Evolutionary conservation across 2,329 filamentous ascomycete genomes (phyloP), one percentile per base, ranked within the genome.

Genomic region (Fusarium humuli): DNA sequence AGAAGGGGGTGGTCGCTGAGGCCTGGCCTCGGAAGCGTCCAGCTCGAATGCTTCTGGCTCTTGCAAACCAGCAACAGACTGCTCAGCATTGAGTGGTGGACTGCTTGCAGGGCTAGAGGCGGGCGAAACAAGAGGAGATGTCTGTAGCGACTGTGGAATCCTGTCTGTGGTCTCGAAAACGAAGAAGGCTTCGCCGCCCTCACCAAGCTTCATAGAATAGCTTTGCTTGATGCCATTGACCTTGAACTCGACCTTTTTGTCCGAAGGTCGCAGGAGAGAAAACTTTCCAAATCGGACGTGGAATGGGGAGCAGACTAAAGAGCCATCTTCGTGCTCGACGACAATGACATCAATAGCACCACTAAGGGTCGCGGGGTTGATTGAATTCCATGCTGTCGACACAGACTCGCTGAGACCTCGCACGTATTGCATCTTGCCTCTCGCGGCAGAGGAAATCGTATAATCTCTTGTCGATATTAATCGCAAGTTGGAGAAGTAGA

Each of bases 211-310:
- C 96, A 99, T 99, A 48, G 96, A 90, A 84, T 97, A 98, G 73
- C 96, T 87, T 79, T 97, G 94, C 81, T 96, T 97, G 66, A 88
- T 83, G 76, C 93, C 92, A 85, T 99, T 99, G 86, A 99, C 94
- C 75, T 88, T 88, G 83, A 99, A 99, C 82, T 98, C 94, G 77
- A 99, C 96, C 88, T 98, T 99, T 83, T 99, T 99, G 82, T 99
- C 96, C 65, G 91, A 98, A 0, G 96, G 96, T 23, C 96, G 92
- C 76, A 99, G 84, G 41, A 99, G 87, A 65, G 95, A 97, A 84
- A 98, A 98, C 83, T 99, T 99, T 81, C 96, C 96, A 81, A 99
- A 99, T 76, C 96, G 94, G 72, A 99, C 96, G 81, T 99, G 96
- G 81, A 99, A 99, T 52, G 96, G 96, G 29, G 95, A 98, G 83